Evolutionary conservation across 2,329 filamentous ascomycete species (phyloP).

Genomic region (Penicillium sp.): DNA sequence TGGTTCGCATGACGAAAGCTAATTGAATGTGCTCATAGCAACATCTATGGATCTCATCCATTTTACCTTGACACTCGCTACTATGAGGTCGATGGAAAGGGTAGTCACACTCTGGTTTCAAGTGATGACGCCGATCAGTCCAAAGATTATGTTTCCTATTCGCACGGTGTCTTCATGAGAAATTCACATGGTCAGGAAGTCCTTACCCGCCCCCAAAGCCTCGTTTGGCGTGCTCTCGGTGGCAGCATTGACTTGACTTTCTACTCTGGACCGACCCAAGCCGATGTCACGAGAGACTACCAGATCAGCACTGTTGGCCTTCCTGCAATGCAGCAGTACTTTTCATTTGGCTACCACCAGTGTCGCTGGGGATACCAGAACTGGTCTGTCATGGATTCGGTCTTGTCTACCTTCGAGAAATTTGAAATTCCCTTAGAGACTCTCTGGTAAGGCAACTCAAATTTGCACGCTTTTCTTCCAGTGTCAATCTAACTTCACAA

Average conservation of each 20-base stretch:
- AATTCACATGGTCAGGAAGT: conserved; percentile 77
- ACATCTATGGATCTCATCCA: conserved; percentile 74
- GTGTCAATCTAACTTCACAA: neutral
- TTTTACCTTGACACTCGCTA: conserved; percentile 80
- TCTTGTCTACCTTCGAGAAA: conserved; percentile 53
- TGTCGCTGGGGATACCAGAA: conserved; percentile 80
- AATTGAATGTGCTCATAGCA: conserved; percentile 36
- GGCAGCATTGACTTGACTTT: conserved; percentile 79
- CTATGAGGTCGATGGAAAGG: conserved; percentile 57
- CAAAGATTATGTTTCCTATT: conserved; percentile 62
- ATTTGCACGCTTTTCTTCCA: too few relatives aligned
- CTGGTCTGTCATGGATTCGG: conserved; percentile 64
- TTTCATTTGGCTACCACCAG: conserved; percentile 78
- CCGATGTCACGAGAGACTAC: conserved; percentile 69
- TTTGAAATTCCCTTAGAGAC: conserved; percentile 59
- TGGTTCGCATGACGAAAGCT: neutral
- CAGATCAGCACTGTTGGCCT: conserved; percentile 65
- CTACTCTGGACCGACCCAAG: conserved; percentile 68
- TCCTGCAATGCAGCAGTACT: conserved; percentile 79
- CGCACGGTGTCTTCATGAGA: conserved; percentile 74
- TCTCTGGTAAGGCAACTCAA: conserved; percentile 37
- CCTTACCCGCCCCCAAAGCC: conserved; percentile 60
- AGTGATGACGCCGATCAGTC: conserved; percentile 53
- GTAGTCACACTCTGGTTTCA: conserved; percentile 54
- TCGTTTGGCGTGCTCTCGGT: conserved; percentile 73